These are phyloP conservation scores for Akanthomyces uredinophilus DNA, from an alignment of 2,329 filamentous ascomycete species.

Conservation along the genomic window DNA sequence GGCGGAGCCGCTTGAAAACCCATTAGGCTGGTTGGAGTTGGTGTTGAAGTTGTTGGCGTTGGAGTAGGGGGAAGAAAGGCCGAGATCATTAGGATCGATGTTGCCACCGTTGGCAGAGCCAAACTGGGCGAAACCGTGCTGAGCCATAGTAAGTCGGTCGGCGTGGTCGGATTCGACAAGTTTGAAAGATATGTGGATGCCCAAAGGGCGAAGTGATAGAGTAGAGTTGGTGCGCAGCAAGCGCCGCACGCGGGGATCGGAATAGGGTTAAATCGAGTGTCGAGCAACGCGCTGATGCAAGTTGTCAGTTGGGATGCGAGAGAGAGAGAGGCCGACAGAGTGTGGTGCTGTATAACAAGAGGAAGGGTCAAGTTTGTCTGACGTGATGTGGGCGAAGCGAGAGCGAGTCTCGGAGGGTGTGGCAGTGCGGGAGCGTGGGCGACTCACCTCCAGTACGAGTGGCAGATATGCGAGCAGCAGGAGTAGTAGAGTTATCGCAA, in stretches of 20 bases:
- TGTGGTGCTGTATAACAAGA: neutral
- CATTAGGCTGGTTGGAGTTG: constrained; percentile 55
- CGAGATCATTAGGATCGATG: constrained; percentile 82
- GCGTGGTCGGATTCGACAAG: constrained; percentile 15
- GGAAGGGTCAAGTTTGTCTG: constrained; percentile 3
- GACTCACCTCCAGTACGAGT: constrained; percentile 4
- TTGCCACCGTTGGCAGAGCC: constrained; percentile 48
- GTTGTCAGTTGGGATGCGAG: constrained; percentile 1
- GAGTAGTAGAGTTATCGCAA: neutral
- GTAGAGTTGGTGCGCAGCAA: constrained; percentile 4
- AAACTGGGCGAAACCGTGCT: constrained; percentile 53
- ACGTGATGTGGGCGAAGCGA: neutral
- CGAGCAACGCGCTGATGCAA: constrained; percentile 3
- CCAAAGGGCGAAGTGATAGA: neutral
- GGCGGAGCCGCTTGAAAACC: constrained; percentile 72
- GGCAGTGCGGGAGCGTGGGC: constrained; percentile 1
- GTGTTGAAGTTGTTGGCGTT: constrained; percentile 51
- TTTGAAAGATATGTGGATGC: constrained; percentile 16
- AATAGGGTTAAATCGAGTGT: neutral
- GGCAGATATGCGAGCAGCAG: neutral
- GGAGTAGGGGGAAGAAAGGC: constrained; percentile 55
- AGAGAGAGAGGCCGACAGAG: neutral
- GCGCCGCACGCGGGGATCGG: neutral
- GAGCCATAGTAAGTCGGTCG: constrained; percentile 41
- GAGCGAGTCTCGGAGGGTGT: neutral